Conservation (phyloP, 345 rosid genomes). For the Bruguiera parviflora region DNA sequence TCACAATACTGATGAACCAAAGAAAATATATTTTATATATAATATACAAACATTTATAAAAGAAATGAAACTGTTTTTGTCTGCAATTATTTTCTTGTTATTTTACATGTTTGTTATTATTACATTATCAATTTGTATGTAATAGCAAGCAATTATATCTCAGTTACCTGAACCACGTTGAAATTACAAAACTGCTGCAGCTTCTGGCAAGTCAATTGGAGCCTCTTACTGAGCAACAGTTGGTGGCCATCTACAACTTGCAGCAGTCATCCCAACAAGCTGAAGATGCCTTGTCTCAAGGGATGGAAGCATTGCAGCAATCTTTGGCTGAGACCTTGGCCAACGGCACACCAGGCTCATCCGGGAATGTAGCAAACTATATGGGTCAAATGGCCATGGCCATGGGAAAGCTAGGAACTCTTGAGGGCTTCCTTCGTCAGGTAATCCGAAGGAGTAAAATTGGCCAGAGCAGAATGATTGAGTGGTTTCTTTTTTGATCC, state of each 20-base stretch:
- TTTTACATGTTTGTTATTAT: neutral
- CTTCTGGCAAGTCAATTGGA: constrained; percentile 80
- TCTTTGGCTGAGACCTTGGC: constrained; percentile 83
- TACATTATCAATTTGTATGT: neutral
- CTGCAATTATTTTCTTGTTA: neutral
- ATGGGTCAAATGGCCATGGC: constrained; percentile 99
- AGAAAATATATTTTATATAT: too few species aligned
- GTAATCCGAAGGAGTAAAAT: constrained; percentile 14
- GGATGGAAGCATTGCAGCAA: constrained; percentile 45
- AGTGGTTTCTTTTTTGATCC: too few species aligned
- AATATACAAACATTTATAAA: too few species aligned
- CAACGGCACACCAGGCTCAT: constrained; percentile 63
- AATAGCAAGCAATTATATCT: neutral
- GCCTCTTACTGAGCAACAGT: constrained; percentile 88
- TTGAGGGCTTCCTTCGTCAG: constrained; percentile 83
- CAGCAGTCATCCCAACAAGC: constrained; percentile 94
- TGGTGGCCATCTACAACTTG: constrained; percentile 56
- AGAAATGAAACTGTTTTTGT: too few species aligned
- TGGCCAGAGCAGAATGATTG: too few species aligned
- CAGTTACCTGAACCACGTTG: neutral
- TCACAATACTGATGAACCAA: too few species aligned
- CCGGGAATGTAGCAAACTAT: constrained; percentile 83
- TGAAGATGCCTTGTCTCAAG: constrained; percentile 90
- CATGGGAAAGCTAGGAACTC: constrained; percentile 91
- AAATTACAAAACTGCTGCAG: constrained; percentile 37